These are phyloP conservation scores for Trichoderma aggressivum DNA, from an alignment of 2,329 filamentous ascomycete genomes.

Conservation along the genomic window DNA sequence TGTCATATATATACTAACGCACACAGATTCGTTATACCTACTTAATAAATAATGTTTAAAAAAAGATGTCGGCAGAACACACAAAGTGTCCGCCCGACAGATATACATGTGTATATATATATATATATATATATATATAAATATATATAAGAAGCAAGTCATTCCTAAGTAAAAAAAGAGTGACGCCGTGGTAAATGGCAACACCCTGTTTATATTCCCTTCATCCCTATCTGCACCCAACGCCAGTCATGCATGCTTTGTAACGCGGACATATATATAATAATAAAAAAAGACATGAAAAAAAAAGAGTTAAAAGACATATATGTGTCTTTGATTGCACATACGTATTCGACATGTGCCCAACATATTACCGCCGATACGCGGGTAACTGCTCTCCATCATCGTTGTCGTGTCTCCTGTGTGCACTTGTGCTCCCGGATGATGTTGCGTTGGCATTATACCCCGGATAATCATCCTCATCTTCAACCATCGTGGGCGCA, in stretches of 20 bases:
- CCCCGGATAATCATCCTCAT: slow-evolving; percentile 48
- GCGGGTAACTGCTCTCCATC: slow-evolving; percentile 38
- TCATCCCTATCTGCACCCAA: slow-evolving; percentile 1
- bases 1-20: background rate
- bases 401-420: background rate
- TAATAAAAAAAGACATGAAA: background rate
- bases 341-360: background rate
- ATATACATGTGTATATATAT: background rate
- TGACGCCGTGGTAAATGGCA: background rate
- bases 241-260: slow-evolving; percentile 11
- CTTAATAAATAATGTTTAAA: background rate
- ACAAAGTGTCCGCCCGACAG: background rate
- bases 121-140: background rate
- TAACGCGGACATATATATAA: background rate
- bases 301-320: background rate
- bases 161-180: background rate
- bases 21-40: background rate
- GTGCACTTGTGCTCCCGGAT: slow-evolving; percentile 18
- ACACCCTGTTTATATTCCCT: background rate
- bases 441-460: slow-evolving; percentile 29
- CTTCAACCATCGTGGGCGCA: slow-evolving; percentile 55
- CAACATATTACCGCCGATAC: slow-evolving; percentile 36
- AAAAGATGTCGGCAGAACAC: background rate
- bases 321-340: background rate
- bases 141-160: background rate